These are phyloP conservation scores for Erigeron philadelphicus DNA, from an alignment of 140 eudicot genomes.

Conservation along the genomic window DNA sequence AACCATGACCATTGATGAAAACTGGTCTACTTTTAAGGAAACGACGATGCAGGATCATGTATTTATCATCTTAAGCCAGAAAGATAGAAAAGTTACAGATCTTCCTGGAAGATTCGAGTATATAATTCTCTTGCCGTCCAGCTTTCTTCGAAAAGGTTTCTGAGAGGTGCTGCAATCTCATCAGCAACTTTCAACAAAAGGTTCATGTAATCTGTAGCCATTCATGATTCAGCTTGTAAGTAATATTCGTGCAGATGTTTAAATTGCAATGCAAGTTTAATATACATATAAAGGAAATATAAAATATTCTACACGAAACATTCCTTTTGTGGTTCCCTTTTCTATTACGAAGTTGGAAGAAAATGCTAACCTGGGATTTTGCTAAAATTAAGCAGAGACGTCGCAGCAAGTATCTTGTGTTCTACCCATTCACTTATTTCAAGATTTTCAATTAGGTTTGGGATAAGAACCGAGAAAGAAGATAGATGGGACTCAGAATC, in stretches of 20 bases:
- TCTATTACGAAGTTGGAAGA: not conserved
- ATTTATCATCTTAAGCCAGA: conserved; percentile 18
- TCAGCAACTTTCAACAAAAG: conserved; percentile 39
- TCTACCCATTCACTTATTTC: conserved; percentile 48
- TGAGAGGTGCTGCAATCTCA: conserved; percentile 44
- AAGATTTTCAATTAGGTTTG: conserved; percentile 41
- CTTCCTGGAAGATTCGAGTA: conserved; percentile 32
- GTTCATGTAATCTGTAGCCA: conserved; percentile 54
- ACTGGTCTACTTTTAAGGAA: conserved; percentile 14
- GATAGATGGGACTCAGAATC: conserved; percentile 36
- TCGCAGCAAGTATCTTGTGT: conserved; percentile 65
- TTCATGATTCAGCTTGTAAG: conserved; percentile 5
- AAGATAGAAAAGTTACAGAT: conserved; percentile 9
- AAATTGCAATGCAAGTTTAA: conserved; percentile 2
- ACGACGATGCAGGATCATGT: conserved; percentile 12
- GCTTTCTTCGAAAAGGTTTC: conserved; percentile 50
- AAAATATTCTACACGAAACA: not conserved
- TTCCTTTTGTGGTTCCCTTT: not conserved
- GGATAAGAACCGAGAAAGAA: conserved; percentile 49
- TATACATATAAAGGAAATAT: not conserved
- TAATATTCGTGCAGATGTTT: not conserved
- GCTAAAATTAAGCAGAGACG: conserved; percentile 63
- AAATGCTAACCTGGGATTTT: conserved; percentile 54
- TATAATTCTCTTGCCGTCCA: conserved; percentile 56
- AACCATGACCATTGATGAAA: conserved; percentile 6